These are phyloP conservation scores for Amanita inopinata DNA, from an alignment of 768 basidiomycete genomes.

Conservation along the genomic window DNA sequence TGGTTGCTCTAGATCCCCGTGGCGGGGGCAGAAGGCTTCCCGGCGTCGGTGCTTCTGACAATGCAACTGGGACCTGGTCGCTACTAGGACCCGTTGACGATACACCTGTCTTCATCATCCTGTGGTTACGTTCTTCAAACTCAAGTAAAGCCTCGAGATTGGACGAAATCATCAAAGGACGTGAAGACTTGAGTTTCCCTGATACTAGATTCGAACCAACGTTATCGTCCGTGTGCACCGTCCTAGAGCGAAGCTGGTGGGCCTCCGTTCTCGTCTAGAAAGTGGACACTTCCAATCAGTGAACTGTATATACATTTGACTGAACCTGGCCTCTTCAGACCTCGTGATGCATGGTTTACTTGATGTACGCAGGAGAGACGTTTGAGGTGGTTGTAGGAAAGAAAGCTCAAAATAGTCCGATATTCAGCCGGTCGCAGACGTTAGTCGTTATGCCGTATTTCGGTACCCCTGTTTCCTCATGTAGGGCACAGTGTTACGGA, in stretches of 20 bases:
- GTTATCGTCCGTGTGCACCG: too few species aligned
- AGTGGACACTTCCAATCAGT: too few species aligned
- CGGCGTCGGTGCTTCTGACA: conserved; percentile 15
- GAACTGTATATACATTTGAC: too few species aligned
- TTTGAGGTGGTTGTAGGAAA: too few species aligned
- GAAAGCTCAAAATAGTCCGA: not conserved
- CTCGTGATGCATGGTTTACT: not conserved
- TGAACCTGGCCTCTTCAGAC: conserved; percentile 2
- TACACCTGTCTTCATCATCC: conserved; percentile 3
- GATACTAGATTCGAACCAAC: not conserved
- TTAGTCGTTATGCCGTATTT: too few species aligned
- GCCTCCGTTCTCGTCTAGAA: too few species aligned
- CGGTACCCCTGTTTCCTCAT: too few species aligned
- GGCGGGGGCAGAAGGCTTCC: conserved; percentile 52
- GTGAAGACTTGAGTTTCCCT: conserved; percentile 9
- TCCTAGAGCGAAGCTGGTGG: too few species aligned
- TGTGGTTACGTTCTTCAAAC: conserved; percentile 42
- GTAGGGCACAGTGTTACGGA: too few species aligned
- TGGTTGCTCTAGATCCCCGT: conserved; percentile 17
- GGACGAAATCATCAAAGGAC: conserved; percentile 41
- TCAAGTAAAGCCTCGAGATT: conserved; percentile 51
- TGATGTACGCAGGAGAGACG: conserved; percentile 1
- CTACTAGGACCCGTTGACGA: conserved; percentile 5
- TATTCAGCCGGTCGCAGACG: not conserved
- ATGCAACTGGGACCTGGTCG: not conserved